Percentiles rank a stretch among this genome's conserved stretches.
Evolutionary conservation across 306 rosid genomes (phyloP).

Genomic region (Vigna trinervia): DNA sequence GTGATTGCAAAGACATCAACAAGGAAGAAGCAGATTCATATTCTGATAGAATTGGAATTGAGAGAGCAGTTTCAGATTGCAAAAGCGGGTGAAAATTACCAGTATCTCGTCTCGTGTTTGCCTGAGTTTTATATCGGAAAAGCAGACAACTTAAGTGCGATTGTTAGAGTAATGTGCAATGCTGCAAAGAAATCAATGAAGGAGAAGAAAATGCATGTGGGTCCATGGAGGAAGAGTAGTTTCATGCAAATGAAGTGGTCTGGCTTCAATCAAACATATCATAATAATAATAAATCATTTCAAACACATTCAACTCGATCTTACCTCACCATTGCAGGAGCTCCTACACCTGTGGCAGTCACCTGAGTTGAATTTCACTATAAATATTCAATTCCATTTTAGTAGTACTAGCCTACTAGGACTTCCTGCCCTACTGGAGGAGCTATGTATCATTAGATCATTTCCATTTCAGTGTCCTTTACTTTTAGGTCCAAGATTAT

Average conservation of each 20-base stretch:
- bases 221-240: slow-evolving; percentile 65
- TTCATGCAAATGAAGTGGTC: slow-evolving; percentile 85
- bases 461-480: background rate
- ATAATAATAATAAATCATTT: background rate
- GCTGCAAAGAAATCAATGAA: slow-evolving; percentile 75
- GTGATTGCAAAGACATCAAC: slow-evolving; percentile 44
- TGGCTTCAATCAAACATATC: slow-evolving; percentile 27
- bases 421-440: slow-evolving; percentile 12
- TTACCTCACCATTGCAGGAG: slow-evolving; percentile 38
- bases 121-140: slow-evolving; percentile 55
- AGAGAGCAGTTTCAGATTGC: slow-evolving; percentile 59
- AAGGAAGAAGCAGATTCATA: slow-evolving; percentile 42
- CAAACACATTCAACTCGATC: slow-evolving; percentile 33
- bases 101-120: slow-evolving; percentile 44
- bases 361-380: slow-evolving; percentile 31
- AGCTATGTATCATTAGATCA: slow-evolving; percentile 11
- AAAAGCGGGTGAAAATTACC: slow-evolving; percentile 51
- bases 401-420: slow-evolving; percentile 3
- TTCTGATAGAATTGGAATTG: slow-evolving; percentile 51
- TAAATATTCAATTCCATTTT: background rate
- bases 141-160: slow-evolving; percentile 49
- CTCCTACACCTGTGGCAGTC: slow-evolving; percentile 50
- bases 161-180: slow-evolving; percentile 56
- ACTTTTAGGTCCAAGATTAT: slow-evolving; percentile 26
- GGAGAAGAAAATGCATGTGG: slow-evolving; percentile 70